Base-by-base conservation (phyloP, 441 rosid species). In the Pelargonium australe region DNA sequence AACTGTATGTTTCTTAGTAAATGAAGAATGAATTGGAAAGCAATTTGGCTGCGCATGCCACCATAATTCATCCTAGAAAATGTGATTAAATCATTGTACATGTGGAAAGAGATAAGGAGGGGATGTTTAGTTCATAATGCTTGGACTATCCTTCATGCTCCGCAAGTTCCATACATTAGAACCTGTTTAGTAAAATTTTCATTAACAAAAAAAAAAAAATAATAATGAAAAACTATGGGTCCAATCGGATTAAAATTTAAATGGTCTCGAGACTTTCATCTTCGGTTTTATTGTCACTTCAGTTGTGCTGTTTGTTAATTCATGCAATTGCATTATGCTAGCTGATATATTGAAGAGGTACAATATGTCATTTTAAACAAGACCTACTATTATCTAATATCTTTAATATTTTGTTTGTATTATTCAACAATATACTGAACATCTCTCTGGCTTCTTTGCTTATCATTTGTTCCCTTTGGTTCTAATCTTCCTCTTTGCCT, bases 401-500 rank as follows among this genome's bases (percentile, higher is more conserved):
- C 13, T 11, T 44, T 8, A 44, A 8, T 44, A n/a, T 5, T 3
- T 51, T 51, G 63, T 58, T 19, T 23, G 9, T 19, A 19, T 58
- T 11, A 28, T 19, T 19, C 12, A 17, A 3, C 16, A 14, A 1
- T 67, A 53, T 23, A 2, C 17, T 28, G 61, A 45, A 37, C 41
- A 13, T 23, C 25, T 25, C 63, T 1, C 11, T 25, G 14, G 63
- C 11, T 70, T 63, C 43, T 45, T 70, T 64, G 49, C 51, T 11
- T 63, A 13, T 63, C 44, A 64, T 65, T 10, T n/a, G n/a, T 9
- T 8, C 11, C 23, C 44, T 57, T 68, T 57, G 37, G 68, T 66
- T 61, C 61, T 53, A 62, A 23, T 58, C 37, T 65, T 70, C 40
- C 25, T 69, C 63, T 16, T 63, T 44, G 4, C 45, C 19, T 77